Evolutionary conservation across 176 grass and related monocot genomes (phyloP), one percentile per base, ranked within the genome.

Genomic region (Hordeum marinum): DNA sequence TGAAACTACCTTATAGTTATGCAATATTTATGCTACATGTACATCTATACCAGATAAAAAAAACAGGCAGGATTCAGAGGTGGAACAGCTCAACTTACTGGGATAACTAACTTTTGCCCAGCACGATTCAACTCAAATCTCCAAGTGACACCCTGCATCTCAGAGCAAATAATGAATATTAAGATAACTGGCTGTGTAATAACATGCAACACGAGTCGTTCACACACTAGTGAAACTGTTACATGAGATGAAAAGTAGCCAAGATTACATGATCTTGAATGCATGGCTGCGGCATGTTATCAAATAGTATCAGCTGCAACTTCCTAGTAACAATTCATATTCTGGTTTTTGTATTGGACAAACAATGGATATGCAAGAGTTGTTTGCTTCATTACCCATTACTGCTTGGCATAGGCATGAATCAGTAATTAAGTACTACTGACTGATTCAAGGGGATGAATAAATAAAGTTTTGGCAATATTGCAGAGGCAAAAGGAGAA

Each of bases 111-210:
- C 80, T 99, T 99, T 83, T 99, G 93, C 52, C 89, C 86, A 76
- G 87, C 91, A 67, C 93, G 94, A 80, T 94, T 84, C 36, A 99
- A 94, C 81, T 99, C 96, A 80, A 99, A 93, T 82, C 84, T 99
- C 96, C 96, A 99, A 77, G 90, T 90, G 70, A 99, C 80, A 35
- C 96, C 96, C 96, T 99, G 81, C 71, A 88, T 31, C 24, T 87
- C 58, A 90, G 77, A 63, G 5, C 23, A 68, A 18, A 81, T 25
- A 78, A 82, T 64, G 9, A 23, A 46, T 54, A 50, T 34, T 78
- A 55, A 20, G 27, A 90, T 42, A 42, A 4, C 27, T 76, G 69
- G 70, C 31, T 87, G 32, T 63, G 14, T 50, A 79, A 31, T 72
- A 18, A 17, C 23, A 70, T 64, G 36, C 65, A 68, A 32, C 32